Conservation (phyloP, 2,329 filamentous ascomycete species). For the Phaeosphaeria sp. region DNA sequence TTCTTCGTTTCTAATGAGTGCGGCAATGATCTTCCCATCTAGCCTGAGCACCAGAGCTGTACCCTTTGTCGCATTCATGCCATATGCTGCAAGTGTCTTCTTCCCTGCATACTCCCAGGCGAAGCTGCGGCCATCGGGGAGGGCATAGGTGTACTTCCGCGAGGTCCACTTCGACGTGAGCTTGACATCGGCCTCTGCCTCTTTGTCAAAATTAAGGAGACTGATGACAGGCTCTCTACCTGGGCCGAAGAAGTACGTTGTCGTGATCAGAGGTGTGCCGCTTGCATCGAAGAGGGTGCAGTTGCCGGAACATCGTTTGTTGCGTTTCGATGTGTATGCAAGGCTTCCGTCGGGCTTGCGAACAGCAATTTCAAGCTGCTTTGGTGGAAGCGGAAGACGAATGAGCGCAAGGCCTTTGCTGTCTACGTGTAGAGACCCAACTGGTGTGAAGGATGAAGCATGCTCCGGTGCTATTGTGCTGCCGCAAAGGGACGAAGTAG, state of each 20-base stretch:
- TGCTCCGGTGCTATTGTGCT: conserved; percentile 18
- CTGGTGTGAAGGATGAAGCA: conserved; percentile 49
- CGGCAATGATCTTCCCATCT: conserved; percentile 42
- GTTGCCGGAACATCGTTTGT: conserved; percentile 56
- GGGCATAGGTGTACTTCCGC: conserved; percentile 56
- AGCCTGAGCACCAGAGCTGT: conserved; percentile 23
- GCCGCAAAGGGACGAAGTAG: conserved; percentile 21
- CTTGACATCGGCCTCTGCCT: conserved; percentile 35
- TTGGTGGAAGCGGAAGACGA: conserved; percentile 52
- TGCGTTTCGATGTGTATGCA: conserved; percentile 62
- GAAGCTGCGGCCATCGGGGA: conserved; percentile 57
- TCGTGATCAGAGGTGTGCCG: conserved; percentile 55
- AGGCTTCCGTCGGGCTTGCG: conserved; percentile 46
- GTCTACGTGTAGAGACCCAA: conserved; percentile 59
- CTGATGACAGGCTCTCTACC: conserved; percentile 60
- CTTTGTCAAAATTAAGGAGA: conserved; percentile 33
- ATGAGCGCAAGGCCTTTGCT: conserved; percentile 54
- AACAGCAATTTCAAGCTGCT: conserved; percentile 45
- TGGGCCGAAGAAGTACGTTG: conserved; percentile 65
- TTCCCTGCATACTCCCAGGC: conserved; percentile 61
- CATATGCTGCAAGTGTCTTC: conserved; percentile 17
- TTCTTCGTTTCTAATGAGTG: conserved; percentile 50
- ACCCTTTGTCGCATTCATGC: conserved; percentile 15
- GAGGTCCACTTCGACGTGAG: conserved; percentile 54
- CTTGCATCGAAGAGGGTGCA: conserved; percentile 55